Percentiles rank a stretch among this genome's conserved stretches.
These are phyloP conservation scores for Ascochyta fabae DNA, from an alignment of 2,329 filamentous ascomycete species.

Conservation along the genomic window DNA sequence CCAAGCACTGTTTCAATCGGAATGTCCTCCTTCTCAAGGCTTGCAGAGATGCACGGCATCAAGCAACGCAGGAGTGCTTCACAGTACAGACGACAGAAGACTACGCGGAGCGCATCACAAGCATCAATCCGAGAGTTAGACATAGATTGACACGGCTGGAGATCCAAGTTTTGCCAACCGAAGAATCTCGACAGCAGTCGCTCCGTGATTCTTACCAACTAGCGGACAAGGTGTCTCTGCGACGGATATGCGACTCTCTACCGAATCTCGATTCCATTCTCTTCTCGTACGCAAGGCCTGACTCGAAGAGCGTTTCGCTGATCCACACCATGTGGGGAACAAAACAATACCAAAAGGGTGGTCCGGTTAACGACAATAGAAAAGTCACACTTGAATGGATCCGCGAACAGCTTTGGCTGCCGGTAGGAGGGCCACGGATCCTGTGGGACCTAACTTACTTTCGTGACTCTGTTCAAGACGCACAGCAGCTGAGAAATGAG, in stretches of 20 bases:
- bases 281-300: constrained; percentile 4
- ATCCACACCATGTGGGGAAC: neutral
- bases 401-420: neutral
- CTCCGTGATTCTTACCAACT: neutral
- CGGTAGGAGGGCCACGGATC: neutral
- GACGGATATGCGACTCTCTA: constrained; percentile 14
- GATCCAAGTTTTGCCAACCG: constrained; percentile 17
- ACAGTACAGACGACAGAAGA: neutral
- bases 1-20: constrained; percentile 22
- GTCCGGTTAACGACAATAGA: neutral
- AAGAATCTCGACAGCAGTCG: constrained; percentile 4
- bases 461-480: neutral
- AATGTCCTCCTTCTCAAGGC: constrained; percentile 22
- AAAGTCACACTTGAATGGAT: constrained; percentile 7
- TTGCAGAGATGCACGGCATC: neutral
- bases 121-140: constrained; percentile 16
- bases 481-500: neutral
- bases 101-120: constrained; percentile 12
- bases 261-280: constrained; percentile 13
- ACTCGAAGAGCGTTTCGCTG: no score
- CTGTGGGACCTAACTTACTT: constrained; percentile 11
- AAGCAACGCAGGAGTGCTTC: constrained; percentile 2
- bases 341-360: neutral
- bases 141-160: constrained; percentile 20
- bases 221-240: constrained; percentile 9